These are phyloP conservation scores for Camellia japonica DNA, from an alignment of 148 eudicot species.

Conservation along the genomic window DNA sequence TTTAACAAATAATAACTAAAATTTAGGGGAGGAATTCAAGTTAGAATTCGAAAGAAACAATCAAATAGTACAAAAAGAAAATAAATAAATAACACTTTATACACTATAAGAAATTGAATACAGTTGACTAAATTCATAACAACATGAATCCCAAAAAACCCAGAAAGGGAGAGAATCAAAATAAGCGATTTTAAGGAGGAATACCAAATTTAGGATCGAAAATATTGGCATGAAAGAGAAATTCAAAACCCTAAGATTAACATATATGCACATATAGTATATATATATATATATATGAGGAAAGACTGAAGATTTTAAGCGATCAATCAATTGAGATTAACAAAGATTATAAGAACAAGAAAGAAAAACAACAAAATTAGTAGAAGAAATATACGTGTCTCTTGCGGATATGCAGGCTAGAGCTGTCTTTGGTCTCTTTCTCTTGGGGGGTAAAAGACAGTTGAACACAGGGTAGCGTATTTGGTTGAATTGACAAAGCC, in stretches of 20 bases:
- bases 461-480: too few relatives aligned
- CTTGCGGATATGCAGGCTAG: too few relatives aligned
- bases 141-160: neutral
- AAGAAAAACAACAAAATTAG: neutral
- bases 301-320: neutral
- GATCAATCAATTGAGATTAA: conserved; percentile 1
- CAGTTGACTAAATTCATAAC: neutral
- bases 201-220: neutral
- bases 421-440: too few relatives aligned
- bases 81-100: neutral
- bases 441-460: too few relatives aligned
- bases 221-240: neutral
- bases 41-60: too few relatives aligned
- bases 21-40: too few relatives aligned
- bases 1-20: too few relatives aligned
- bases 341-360: neutral
- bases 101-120: neutral
- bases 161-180: neutral
- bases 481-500: too few relatives aligned
- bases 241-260: neutral
- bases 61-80: too few relatives aligned
- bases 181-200: neutral
- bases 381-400: neutral
- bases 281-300: neutral
- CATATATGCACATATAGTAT: neutral